Evolutionary conservation across 192 early-diverging fungal genomes (phyloP), one percentile per base, ranked within the genome.

Genomic region (Backusella psychrophila): DNA sequence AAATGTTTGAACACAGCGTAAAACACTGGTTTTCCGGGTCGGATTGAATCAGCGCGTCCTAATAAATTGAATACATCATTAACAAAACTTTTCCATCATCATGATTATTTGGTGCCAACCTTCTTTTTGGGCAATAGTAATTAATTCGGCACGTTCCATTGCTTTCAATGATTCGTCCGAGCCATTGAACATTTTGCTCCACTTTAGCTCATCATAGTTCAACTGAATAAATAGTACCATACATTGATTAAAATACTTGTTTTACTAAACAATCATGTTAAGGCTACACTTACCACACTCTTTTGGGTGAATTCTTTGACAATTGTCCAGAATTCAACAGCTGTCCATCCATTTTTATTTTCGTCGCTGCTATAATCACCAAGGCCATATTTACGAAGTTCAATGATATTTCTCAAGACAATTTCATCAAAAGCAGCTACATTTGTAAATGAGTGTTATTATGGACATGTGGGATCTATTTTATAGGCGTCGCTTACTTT

Each of bases 281-380:
- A 19, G 0, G 3, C 23, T 29, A 11, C 29, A 29, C 12, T 63
- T 63, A 63, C 56, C 67, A 83, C 84, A 1, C 85, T 83, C 2
- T 85, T 66, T 33, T 77, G 80, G 11, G 91, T 88, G 19, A 99
- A 87, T 70, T 90, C 81, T 67, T 91, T 89, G 67, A 97, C 84
- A 38, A 98, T 80, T 52, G 90, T 85, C 95, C 96, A 98, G 82
- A 98, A 97, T 83, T 99, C 97, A 59, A 94, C 88, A 0, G 93
- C 84, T 36, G 88, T 90, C 97, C 98, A 99, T 15, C 85, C 71
- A 26, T 80, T 52, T 7, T 66, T 42, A 2, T 75, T 82, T 49
- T 85, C 81, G 46, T 84, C 83, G 35, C 78, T 77, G 1, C 63
- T 68, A 39, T 90, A 87, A 72, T 95, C 91, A 65, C 89, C 89